These are phyloP conservation scores for Curvularia eragrostidis DNA, from an alignment of 2,329 filamentous ascomycete species.

Conservation along the genomic window DNA sequence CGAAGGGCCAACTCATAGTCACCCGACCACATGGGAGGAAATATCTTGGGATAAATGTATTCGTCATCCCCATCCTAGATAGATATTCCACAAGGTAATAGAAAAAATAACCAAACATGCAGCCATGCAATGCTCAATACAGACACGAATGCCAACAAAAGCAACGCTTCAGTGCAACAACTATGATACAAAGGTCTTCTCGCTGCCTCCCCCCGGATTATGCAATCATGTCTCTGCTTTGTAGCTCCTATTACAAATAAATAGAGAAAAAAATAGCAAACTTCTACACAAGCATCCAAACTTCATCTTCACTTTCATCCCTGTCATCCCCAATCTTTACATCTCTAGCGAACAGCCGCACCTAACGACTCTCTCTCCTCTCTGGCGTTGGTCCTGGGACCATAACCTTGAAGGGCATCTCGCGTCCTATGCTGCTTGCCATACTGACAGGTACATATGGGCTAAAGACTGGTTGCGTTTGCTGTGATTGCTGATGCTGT, in stretches of 20 bases:
- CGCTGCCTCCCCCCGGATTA: slow-evolving; percentile 2
- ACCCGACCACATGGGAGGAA: not conserved
- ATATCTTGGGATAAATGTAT: not conserved
- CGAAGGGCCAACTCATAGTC: not conserved
- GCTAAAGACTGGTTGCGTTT: slow-evolving; percentile 26
- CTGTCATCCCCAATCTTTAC: not conserved
- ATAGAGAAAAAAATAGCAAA: not conserved
- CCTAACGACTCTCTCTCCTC: slow-evolving; percentile 39
- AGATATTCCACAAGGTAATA: not conserved
- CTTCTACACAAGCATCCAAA: slow-evolving; percentile 7
- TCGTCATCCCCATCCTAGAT: not conserved
- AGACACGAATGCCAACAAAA: not conserved
- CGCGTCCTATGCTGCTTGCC: slow-evolving; percentile 18
- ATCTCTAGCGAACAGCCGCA: slow-evolving; percentile 16
- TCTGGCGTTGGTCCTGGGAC: slow-evolving; percentile 38
- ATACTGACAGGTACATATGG: slow-evolving; percentile 34
- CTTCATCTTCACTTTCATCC: slow-evolving; percentile 10
- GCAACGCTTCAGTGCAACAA: not conserved
- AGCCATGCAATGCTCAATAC: not conserved
- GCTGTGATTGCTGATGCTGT: slow-evolving; percentile 13
- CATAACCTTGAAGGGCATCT: slow-evolving; percentile 44
- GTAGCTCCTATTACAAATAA: not conserved
- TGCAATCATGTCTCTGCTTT: not conserved
- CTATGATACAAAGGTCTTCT: slow-evolving; percentile 10
- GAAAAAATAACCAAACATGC: not conserved